A percentile compares a stretch with the other conserved stretches of the same genome.
phyloP scores from a whole-genome alignment of 352 stramenopile species.

The Phytophthora aleatoria region DNA sequence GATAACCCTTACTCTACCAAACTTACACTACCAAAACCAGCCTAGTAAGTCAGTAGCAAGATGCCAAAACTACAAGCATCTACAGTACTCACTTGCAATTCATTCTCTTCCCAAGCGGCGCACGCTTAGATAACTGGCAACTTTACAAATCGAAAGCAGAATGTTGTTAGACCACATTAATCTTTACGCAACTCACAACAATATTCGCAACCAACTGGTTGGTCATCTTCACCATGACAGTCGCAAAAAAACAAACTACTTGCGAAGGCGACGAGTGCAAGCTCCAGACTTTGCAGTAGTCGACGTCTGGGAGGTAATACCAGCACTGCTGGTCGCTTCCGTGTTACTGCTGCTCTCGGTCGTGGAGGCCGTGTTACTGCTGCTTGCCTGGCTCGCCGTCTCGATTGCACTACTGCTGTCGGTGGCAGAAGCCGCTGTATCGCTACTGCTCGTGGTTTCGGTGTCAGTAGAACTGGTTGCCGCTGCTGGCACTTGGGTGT shows the following conservation, averaged over 20 bases:
- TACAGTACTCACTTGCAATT: no score
- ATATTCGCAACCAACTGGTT: no score
- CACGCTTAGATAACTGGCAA: no score
- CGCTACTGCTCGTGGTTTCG: background rate
- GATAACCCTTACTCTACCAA: no score
- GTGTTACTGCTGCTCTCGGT: constrained; percentile 2
- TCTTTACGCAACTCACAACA: no score
- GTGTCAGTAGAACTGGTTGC: background rate
- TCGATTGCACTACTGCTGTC: background rate
- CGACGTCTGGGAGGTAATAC: constrained; percentile 5
- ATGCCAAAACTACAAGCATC: no score
- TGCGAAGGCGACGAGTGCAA: constrained; percentile 19
- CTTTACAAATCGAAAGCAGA: no score
- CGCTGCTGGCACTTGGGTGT: background rate
- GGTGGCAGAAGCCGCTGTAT: background rate
- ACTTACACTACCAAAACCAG: no score
- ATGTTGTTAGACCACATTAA: no score
- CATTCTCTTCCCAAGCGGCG: no score
- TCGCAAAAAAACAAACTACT: background rate
- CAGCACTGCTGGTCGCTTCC: background rate
- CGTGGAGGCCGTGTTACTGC: background rate
- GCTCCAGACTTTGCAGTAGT: constrained; percentile 7
- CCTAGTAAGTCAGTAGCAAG: no score
- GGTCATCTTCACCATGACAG: no score
- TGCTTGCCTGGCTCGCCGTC: background rate